Percentiles rank a stretch among this genome's conserved stretches.
These are phyloP conservation scores for Pharnaceum exiguum DNA, from an alignment of 148 eudicot species.

Conservation along the genomic window DNA sequence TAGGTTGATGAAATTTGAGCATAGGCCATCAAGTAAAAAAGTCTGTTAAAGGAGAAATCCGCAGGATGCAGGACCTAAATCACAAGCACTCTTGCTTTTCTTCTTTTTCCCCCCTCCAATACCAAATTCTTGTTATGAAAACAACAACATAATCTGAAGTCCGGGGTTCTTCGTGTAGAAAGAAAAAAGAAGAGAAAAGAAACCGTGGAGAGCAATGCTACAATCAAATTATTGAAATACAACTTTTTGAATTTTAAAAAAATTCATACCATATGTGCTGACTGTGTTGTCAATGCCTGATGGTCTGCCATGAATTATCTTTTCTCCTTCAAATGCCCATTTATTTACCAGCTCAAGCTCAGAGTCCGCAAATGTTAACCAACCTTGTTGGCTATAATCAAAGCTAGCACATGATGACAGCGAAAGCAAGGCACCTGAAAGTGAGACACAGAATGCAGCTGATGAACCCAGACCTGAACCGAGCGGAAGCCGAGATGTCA, in stretches of 20 bases:
- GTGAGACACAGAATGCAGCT: conserved; percentile 85
- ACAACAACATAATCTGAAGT: no score
- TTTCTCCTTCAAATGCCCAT: conserved; percentile 99
- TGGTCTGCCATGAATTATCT: conserved; percentile 93
- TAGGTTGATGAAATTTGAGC: no score
- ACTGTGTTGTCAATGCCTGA: conserved; percentile 97
- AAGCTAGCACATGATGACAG: conserved; percentile 47
- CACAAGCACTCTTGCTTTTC: no score
- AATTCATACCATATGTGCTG: conserved; percentile 95
- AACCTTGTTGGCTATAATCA: conserved; percentile 51
- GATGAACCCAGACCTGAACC: conserved; percentile 97
- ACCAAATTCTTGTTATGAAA: no score
- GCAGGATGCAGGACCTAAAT: no score
- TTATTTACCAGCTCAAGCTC: conserved; percentile 73
- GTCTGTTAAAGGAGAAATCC: no score
- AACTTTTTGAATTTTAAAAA: no score
- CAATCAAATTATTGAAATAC: no score
- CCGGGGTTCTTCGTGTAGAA: no score
- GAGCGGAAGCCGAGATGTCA: conserved; percentile 82
- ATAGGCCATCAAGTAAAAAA: no score
- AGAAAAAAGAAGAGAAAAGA: not conserved
- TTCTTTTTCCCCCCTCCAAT: no score
- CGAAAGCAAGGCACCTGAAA: conserved; percentile 79
- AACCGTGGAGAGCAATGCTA: no score
- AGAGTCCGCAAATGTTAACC: conserved; percentile 54